Evolutionary conservation across 257 asterid genomes (phyloP), one percentile per base, ranked within the genome.

Genomic region (Solanum microdontum): DNA sequence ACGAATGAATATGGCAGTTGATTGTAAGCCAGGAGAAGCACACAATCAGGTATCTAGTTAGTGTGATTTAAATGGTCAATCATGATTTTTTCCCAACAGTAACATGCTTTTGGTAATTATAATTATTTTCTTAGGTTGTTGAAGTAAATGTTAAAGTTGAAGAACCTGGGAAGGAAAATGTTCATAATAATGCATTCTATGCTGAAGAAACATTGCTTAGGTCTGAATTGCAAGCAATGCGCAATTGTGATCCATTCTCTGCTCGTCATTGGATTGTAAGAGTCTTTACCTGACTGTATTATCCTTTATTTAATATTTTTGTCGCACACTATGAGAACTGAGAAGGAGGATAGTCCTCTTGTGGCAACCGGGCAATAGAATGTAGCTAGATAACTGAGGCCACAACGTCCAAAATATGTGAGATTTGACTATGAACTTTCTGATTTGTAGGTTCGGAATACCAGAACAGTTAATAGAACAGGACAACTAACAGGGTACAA

Each of bases 241-340:
- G 99, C 26, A 97, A 96, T 87, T 93, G 97, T 86, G 94, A 94
- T 94, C 98, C 98, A 26, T 89, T 93, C 79, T 90, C 95, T 36
- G 99, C 98, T 82, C 98, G 99, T 34, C 99, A 96, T 89, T 96
- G 99, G 99, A 94, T 96, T 82, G 99, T 96, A 94, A 92, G 98
- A 86, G 30, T 68, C 87, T 76, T 74, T 58, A 40, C 87, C 77
- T 28, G 30, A n/a, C 36, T 89, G 28, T 26, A 21, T 13, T 5
- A 36, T 45, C 55, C 66, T 19, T 64, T 48, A 39, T 76, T 48
- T 43, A 43, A 24, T 28, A 24, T 11, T 4, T 24, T 66, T 10
- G 32, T 24, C 33, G 28, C 17, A 23, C 13, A 8, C 69, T 23
- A 4, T 23, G 14, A 60, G 28, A 21, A 23, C 69, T 58, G 66